phyloP scores from a whole-genome alignment of 1,139 yeast species.

The Zygosaccharomyces sapae region DNA sequence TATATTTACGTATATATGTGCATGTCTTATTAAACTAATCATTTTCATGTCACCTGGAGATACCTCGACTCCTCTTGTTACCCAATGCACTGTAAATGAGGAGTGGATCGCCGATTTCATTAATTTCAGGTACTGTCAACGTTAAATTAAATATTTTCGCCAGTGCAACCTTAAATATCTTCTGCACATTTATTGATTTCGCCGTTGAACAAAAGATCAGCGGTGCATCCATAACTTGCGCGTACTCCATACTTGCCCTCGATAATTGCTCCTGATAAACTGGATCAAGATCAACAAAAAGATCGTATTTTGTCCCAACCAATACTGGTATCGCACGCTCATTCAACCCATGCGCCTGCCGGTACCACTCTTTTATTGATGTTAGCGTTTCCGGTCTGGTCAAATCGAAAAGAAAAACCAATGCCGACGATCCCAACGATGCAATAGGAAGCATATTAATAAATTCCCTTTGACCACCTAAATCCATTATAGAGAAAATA shows the following conservation, averaged over 20 bases:
- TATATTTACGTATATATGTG: slow-evolving; percentile 23
- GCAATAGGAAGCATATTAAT: slow-evolving; percentile 95
- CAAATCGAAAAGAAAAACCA: slow-evolving; percentile 86
- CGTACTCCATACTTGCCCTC: slow-evolving; percentile 79
- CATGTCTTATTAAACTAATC: slow-evolving; percentile 4
- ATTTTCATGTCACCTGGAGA: slow-evolving; percentile 2
- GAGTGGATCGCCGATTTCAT: slow-evolving; percentile 83
- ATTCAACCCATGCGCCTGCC: slow-evolving; percentile 89
- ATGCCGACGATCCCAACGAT: slow-evolving; percentile 90
- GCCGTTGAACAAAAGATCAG: slow-evolving; percentile 88
- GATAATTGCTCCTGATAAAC: slow-evolving; percentile 86
- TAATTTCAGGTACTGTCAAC: slow-evolving; percentile 78
- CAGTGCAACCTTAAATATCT: slow-evolving; percentile 85
- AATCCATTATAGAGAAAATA: slow-evolving; percentile 91
- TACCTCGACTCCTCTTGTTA: slow-evolving; percentile 10
- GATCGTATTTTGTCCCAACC: slow-evolving; percentile 91
- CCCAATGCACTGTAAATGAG: slow-evolving; percentile 55
- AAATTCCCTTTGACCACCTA: slow-evolving; percentile 95
- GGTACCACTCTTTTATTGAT: slow-evolving; percentile 89
- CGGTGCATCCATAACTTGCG: slow-evolving; percentile 88
- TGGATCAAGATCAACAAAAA: slow-evolving; percentile 72
- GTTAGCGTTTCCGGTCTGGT: slow-evolving; percentile 83
- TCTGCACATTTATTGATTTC: slow-evolving; percentile 89
- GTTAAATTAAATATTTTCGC: slow-evolving; percentile 89
- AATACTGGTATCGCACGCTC: slow-evolving; percentile 88